Base-by-base conservation (phyloP, 768 basidiomycete genomes). In the Mycena amicta region DNA sequence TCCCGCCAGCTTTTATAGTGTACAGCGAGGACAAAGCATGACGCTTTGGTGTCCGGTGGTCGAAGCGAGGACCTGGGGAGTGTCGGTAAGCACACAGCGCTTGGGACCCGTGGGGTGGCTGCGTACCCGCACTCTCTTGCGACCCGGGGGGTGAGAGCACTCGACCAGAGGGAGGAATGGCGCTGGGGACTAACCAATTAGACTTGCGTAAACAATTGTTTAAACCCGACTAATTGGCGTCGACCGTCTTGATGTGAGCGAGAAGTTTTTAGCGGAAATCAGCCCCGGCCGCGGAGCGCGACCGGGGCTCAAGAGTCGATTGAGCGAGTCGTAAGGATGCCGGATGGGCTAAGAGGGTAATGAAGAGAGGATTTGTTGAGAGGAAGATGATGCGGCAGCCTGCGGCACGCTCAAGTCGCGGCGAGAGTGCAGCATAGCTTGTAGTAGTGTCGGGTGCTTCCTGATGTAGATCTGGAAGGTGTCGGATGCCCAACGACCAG, bases 401-500 rank as follows among this genome's bases (percentile, higher is more conserved):
- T n/a, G 33, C 33, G 11, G 33, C 33, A 8, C 18, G 33, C 33
- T 37, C 33, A n/a, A n/a, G n/a, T n/a, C n/a, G n/a, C n/a, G n/a
- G n/a, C n/a, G n/a, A n/a, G n/a, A n/a, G n/a, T n/a, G 40, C 43
- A 18, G 45, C 50, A 56, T 53, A 25, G 49, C 29, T 23, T 56
- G 55, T 1, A 73, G 52, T 6, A 75, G 33, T 0, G 61, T 62
- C 16, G 73, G 73, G 46, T 74, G 60, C 51, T 73, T 69, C 23
- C 73, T 62, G n/a, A 76, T 68, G 55, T 76, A 74, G 20, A 65
- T 54, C 22, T 67, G 56, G 47, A 63, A 75, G 0, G 69, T 58
- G 2, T 67, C 62, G 0, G 72, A 75, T 1, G 68, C 57, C 75
- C 75, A 76, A 1, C 72, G 66, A 0, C 73, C 74, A 1, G 65